Evolutionary conservation across 106 monocot genomes (phyloP).

Genomic region (Phalaenopsis aphrodite): DNA sequence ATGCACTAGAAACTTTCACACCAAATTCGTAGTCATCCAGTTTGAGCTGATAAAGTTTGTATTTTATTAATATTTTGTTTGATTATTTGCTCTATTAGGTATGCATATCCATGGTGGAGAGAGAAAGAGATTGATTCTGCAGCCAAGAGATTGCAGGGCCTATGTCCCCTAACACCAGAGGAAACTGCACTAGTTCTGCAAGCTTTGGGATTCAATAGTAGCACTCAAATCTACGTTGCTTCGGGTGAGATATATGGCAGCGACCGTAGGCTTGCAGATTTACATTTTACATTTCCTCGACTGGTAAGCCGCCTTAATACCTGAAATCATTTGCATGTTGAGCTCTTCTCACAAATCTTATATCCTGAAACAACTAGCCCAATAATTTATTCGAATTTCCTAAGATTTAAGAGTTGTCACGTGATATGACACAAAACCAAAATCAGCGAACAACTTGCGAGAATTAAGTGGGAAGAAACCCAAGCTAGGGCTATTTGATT

Average conservation of each 20-base stretch:
- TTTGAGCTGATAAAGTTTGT: neutral
- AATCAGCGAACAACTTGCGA: too few species aligned
- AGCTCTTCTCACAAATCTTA: neutral
- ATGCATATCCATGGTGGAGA: constrained; percentile 97
- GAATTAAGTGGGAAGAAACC: too few species aligned
- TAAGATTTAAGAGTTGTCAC: too few species aligned
- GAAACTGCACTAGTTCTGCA: constrained; percentile 60
- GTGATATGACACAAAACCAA: too few species aligned
- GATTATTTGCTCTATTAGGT: constrained; percentile 29
- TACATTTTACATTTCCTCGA: constrained; percentile 56
- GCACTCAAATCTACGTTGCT: constrained; percentile 78
- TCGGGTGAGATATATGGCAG: constrained; percentile 88
- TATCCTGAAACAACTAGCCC: too few species aligned
- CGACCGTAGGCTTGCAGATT: constrained; percentile 40
- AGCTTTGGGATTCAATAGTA: constrained; percentile 60
- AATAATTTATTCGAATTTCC: too few species aligned
- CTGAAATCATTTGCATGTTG: neutral
- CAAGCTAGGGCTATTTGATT: too few species aligned
- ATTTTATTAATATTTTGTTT: neutral
- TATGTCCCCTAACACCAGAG: constrained; percentile 89
- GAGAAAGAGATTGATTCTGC: constrained; percentile 87
- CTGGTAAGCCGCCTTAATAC: constrained; percentile 36
- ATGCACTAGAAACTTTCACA: too few species aligned
- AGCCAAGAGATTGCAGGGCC: constrained; percentile 68
- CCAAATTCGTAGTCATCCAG: neutral